phyloP scores from a whole-genome alignment of 2,329 filamentous ascomycete genomes.

The Coniochaeta sp. region DNA sequence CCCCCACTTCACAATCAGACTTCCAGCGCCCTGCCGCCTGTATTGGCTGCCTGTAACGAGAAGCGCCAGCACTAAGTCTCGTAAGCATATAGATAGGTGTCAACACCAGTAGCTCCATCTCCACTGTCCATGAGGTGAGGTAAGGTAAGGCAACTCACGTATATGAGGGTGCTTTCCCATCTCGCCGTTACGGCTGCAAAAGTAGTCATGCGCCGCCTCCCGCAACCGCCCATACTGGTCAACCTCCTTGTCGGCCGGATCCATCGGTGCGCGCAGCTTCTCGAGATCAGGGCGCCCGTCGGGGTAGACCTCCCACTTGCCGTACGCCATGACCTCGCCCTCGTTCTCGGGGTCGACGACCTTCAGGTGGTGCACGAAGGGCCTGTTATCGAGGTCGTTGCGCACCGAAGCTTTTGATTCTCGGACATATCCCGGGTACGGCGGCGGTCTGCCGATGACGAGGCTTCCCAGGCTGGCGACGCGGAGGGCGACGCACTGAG shows the following conservation, averaged over 20 bases:
- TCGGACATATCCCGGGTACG: neutral
- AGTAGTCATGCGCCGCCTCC: neutral
- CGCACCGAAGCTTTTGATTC: neutral
- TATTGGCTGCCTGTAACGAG: neutral
- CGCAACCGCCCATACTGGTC: neutral
- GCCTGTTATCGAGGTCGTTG: neutral
- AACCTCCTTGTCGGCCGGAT: neutral
- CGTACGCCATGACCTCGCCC: neutral
- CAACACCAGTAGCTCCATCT: neutral
- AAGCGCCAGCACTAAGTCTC: neutral
- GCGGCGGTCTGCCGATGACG: neutral
- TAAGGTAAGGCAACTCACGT: neutral
- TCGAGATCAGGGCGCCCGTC: neutral
- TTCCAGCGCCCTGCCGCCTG: neutral
- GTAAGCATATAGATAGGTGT: neutral
- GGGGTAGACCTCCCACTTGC: neutral
- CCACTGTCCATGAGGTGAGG: too few relatives aligned
- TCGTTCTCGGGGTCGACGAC: neutral
- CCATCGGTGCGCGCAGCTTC: neutral
- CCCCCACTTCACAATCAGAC: neutral
- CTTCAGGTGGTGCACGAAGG: neutral
- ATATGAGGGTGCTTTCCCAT: neutral
- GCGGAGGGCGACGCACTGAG: neutral
- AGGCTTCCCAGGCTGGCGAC: neutral
- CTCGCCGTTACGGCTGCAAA: neutral